Evolutionary conservation across 257 asterid species (phyloP).

Genomic region (Solanum pennellii): DNA sequence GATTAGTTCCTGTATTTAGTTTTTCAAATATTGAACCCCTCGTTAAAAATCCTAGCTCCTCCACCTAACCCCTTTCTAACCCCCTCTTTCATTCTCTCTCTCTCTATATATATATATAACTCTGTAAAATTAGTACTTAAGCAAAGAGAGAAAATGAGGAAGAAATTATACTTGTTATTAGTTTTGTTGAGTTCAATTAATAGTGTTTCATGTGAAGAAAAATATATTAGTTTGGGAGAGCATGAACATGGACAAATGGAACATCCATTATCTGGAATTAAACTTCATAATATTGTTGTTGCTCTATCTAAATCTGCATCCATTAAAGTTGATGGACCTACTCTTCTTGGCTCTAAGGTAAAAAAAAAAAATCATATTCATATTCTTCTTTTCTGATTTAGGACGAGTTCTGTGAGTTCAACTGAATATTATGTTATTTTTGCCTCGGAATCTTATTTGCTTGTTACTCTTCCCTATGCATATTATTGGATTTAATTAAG

Average conservation of each 20-base stretch:
- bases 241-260: background rate
- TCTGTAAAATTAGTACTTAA: background rate
- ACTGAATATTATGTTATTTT: background rate
- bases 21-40: no score
- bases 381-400: background rate
- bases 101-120: background rate
- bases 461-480: background rate
- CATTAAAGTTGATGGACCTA: slow-evolving; percentile 11
- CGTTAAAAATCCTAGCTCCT: no score
- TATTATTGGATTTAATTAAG: background rate
- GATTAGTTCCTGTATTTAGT: no score
- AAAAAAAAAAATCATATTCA: background rate
- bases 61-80: background rate
- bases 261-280: slow-evolving; percentile 31
- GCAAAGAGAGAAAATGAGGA: background rate
- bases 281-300: slow-evolving; percentile 20
- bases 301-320: slow-evolving; percentile 20
- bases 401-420: background rate
- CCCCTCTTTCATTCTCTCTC: background rate
- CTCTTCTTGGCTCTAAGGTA: slow-evolving; percentile 22
- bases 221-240: background rate
- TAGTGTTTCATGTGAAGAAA: background rate
- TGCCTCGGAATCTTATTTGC: background rate
- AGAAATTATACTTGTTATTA: background rate
- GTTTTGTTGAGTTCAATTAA: background rate